Evolutionary conservation across 2,329 filamentous ascomycete genomes (phyloP), one percentile per base, ranked within the genome.

Genomic region (Pestalotiopsis sp.): DNA sequence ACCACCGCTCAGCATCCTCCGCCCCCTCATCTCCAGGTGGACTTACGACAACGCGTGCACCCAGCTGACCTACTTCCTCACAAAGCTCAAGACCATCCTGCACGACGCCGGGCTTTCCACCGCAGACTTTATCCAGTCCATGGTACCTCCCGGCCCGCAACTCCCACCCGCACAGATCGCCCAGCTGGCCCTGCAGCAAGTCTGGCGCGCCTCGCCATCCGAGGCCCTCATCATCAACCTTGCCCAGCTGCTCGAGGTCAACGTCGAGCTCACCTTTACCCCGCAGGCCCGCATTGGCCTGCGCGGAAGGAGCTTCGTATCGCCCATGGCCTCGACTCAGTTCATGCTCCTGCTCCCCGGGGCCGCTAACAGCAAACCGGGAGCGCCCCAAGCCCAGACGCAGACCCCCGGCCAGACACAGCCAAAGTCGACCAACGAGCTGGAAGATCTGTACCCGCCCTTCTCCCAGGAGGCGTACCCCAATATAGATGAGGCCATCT

Each of bases 21-120:
- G 85, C 1, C 84, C 86, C 36, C 78, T 90, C 62, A 81, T 90
- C 62, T 82, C 84, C 4, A 83, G 85, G 67, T 77, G 85, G 25
- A 80, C 81, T 66, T 84, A 85, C 74, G 79, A 83, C 67, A 77
- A 78, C 58, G 81, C 81, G 59, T 76, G 85, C 45, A 73, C 77
- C 27, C 73, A 78, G 11, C 81, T 83, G 64, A 80, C 80, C 1
- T 69, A 73, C 2, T 83, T 84, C 73, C 74, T 88, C 6, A 81
- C 84, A 11, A 77, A 78, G 13, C 75, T 89, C 14, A 79, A 82
- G 5, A 74, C 75, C 25, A 77, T 83, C 3, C 80, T 90, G 31
- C 82, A 81, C n/a, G 76, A 76, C 23, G 84, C 85, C 12, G 85
- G 86, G 23, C 72, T 87, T 45, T 69, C 75, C 0, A 59, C 39